These are phyloP conservation scores for Schwanniomyces polymorphus DNA, from an alignment of 805 yeast genomes.

Conservation along the genomic window DNA sequence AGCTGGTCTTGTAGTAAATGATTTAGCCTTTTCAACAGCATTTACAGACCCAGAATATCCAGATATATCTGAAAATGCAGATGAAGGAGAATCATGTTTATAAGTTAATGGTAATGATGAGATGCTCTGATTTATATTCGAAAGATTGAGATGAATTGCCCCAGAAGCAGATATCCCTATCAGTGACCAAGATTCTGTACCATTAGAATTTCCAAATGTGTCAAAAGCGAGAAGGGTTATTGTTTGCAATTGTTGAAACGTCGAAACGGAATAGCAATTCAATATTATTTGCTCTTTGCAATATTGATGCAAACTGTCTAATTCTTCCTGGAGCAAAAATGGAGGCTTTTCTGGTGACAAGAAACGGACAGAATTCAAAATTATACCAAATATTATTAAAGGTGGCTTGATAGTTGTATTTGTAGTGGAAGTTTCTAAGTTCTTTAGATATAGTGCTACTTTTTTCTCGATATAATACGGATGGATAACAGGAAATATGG, in stretches of 20 bases:
- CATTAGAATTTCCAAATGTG: slow-evolving; percentile 10
- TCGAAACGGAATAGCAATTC: slow-evolving; percentile 12
- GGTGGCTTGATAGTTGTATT: slow-evolving; percentile 4
- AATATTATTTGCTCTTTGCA: slow-evolving; percentile 9
- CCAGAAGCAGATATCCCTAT: slow-evolving; percentile 14
- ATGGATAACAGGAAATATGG: slow-evolving; percentile 13
- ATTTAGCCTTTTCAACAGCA: neutral
- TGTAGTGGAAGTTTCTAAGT: slow-evolving; percentile 3
- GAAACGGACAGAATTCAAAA: slow-evolving; percentile 8
- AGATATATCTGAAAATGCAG: neutral
- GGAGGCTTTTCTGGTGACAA: neutral
- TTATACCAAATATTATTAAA: slow-evolving; percentile 8
- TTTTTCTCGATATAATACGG: slow-evolving; percentile 2
- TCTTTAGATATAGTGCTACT: neutral
- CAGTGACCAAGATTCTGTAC: slow-evolving; percentile 15
- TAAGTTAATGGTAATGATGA: neutral
- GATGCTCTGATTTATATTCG: slow-evolving; percentile 6
- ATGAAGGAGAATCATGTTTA: neutral
- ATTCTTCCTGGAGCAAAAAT: slow-evolving; percentile 4
- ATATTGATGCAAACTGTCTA: slow-evolving; percentile 5
- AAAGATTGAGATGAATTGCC: slow-evolving; percentile 12
- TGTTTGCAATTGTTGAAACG: slow-evolving; percentile 9
- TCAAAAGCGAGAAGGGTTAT: slow-evolving; percentile 12
- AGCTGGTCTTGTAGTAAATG: neutral
- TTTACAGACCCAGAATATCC: neutral